Evolutionary conservation across 75 land plant genomes (phyloP).

Genomic region (Pinus tabuliformis): DNA sequence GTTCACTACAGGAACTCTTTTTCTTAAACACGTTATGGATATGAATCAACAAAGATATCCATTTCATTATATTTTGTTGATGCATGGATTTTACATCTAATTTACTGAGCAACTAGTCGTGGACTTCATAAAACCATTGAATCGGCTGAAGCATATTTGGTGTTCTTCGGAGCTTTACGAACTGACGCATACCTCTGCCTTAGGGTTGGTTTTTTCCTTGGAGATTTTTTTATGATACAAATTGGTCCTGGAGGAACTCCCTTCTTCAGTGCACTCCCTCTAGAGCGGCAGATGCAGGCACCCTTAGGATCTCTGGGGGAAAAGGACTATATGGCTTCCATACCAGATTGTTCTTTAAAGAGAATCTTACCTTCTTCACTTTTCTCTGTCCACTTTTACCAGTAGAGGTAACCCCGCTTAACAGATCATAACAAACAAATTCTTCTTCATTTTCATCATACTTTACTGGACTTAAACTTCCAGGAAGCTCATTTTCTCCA

Average conservation of each 20-base stretch:
- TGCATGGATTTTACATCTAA: too few relatives aligned
- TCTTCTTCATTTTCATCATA: neutral
- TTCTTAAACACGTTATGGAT: too few relatives aligned
- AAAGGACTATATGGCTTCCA: conserved; percentile 48
- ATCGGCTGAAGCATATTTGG: neutral
- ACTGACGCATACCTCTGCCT: neutral
- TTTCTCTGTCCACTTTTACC: conserved; percentile 13
- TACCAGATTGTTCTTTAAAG: conserved; percentile 42
- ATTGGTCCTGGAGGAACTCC: conserved; percentile 51
- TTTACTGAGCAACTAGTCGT: neutral
- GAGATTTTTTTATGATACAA: conserved; percentile 5
- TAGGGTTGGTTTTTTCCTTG: too few relatives aligned
- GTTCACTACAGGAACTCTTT: too few relatives aligned
- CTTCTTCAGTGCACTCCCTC: conserved; percentile 51
- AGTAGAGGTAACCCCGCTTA: neutral
- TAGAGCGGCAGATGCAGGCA: conserved; percentile 43
- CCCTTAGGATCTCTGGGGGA: conserved; percentile 36
- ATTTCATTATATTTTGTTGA: too few relatives aligned
- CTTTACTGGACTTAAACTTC: neutral
- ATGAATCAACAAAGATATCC: too few relatives aligned
- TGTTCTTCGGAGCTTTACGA: neutral
- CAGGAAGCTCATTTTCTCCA: neutral
- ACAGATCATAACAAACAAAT: neutral
- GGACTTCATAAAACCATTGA: conserved; percentile 7
- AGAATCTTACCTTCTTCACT: conserved; percentile 33